Evolutionary conservation across 108 stramenopile genomes (phyloP), one percentile per base, ranked within the genome.

Genomic region (Skeletonema menzelii): DNA sequence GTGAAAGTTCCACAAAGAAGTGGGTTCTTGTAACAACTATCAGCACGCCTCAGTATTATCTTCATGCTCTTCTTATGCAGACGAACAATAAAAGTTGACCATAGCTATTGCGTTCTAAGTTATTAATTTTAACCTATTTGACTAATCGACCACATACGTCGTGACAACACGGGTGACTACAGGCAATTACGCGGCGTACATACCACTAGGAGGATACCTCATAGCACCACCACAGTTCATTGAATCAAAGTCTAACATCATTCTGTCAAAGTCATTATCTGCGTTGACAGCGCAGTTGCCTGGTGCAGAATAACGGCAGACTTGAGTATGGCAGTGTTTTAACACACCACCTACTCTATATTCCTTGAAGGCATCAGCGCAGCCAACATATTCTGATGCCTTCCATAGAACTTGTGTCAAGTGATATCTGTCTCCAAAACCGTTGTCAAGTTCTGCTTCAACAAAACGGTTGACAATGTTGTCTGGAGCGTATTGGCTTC

Each of bases 341-440:
- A 5, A 30, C 12, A 24, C 27, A 34, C 30, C 59, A 24, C 7
- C 10, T 0, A 8, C 28, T 1, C 0, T 0, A 7, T 53, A 53
- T 53, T 53, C 22, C 49, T 53, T 53, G 49, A 31, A 31, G 11
- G 8, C 59, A 35, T 60, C 59, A 17, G 10, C 59, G 22, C 59
- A 60, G 19, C 59, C 59, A 13, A 60, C 59, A 60, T 60, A 60
- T 8, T 10, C 19, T 5, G 59, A 60, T 19, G 27, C 59, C 8
- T 35, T 10, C 59, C 59, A 60, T 14, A 60, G n/a, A 14, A 60
- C 59, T 35, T 60, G 59, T 8, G 59, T 60, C 59, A 60, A 13
- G 59, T 60, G 59, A 20, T 20, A 31, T 14, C 34, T 60, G 10
- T 60, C 12, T 24, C 22, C 22, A 22, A 22, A 53, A 0, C 1